These are phyloP conservation scores for Phytophthora tubulina DNA, from an alignment of 352 stramenopile species.

Conservation along the genomic window DNA sequence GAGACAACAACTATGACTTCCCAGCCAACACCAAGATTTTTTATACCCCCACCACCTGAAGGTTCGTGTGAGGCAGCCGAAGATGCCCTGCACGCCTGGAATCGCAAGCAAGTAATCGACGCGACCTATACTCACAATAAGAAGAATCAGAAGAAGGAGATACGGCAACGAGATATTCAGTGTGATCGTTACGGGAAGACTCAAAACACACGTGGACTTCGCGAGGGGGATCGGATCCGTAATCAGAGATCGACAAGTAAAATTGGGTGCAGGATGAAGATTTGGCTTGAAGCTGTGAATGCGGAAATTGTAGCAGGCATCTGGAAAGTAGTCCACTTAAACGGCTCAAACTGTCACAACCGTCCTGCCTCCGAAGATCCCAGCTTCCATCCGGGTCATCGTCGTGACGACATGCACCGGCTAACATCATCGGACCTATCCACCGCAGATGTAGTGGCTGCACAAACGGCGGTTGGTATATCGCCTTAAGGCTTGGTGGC, in stretches of 20 bases:
- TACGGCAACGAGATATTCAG: slow-evolving; percentile 9
- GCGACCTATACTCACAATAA: slow-evolving; percentile 11
- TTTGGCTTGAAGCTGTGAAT: slow-evolving; percentile 5
- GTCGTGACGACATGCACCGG: not conserved
- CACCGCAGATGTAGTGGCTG: not conserved
- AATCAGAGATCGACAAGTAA: not conserved
- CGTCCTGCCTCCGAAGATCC: not conserved
- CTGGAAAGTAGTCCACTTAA: slow-evolving; percentile 8
- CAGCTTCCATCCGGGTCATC: slow-evolving; percentile 2
- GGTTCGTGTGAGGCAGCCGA: not conserved
- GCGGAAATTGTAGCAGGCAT: too few species aligned
- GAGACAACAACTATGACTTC: not conserved
- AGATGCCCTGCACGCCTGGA: slow-evolving; percentile 5
- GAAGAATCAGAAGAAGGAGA: slow-evolving; percentile 13
- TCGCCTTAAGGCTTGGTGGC: not conserved
- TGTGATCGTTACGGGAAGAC: not conserved
- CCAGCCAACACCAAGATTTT: not conserved
- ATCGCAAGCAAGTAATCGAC: slow-evolving; percentile 8
- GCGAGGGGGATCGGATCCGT: not conserved
- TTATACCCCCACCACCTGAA: not conserved
- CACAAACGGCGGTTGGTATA: not conserved
- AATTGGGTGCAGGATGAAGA: slow-evolving; percentile 18
- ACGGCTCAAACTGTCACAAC: not conserved
- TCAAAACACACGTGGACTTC: not conserved
- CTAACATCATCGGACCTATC: too few species aligned